Evolutionary conservation across 2,329 filamentous ascomycete genomes (phyloP), one percentile per base, ranked within the genome.

Genomic region (Dothideomycetes sp.): DNA sequence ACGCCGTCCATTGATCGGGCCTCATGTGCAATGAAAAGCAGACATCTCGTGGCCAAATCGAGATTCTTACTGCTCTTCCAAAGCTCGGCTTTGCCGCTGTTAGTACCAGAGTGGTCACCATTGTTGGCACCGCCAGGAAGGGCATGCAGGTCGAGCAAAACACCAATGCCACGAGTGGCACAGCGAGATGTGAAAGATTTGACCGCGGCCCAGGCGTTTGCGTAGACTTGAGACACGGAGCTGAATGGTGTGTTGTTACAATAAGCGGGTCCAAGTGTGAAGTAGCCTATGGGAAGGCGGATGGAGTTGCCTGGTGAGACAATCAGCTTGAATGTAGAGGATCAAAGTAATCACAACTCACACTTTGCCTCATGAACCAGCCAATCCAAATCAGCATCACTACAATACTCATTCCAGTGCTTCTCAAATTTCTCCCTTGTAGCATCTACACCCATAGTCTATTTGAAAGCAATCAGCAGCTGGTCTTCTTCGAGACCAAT

Each of bases 271-370:
- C 70, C 72, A 4, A 78, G 62, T 3, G 68, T 71, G 50, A 69
- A 79, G 53, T 74, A 77, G 3, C 75, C 74, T 38, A 79, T 70
- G 0, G 75, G 75, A 14, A 79, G 53, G n/a, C 75, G 66, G 31
- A 79, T 65, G 12, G 70, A 70, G 3, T 71, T 77, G 47, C 50
- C 56, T 58, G 32, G 19, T 22, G 1, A 31, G 15, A 36, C 11
- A 35, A 18, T 17, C 9, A 24, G 18, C 18, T 11, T 36, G 5
- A 11, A 35, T 19, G 12, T 22, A 15, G n/a, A 30, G 3, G 19
- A 19, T 4, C 19, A 9, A 19, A 15, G 18, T 14, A 16, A 11
- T 17, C 12, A 34, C 14, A 9, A 41, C 48, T 36, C 50, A 59
- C 72, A 73, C 37, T 65, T 68, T 2, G 69, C 73, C 18, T 64